These are phyloP conservation scores for Colletotrichum coccodes DNA, from an alignment of 2,329 filamentous ascomycete species.

Conservation along the genomic window DNA sequence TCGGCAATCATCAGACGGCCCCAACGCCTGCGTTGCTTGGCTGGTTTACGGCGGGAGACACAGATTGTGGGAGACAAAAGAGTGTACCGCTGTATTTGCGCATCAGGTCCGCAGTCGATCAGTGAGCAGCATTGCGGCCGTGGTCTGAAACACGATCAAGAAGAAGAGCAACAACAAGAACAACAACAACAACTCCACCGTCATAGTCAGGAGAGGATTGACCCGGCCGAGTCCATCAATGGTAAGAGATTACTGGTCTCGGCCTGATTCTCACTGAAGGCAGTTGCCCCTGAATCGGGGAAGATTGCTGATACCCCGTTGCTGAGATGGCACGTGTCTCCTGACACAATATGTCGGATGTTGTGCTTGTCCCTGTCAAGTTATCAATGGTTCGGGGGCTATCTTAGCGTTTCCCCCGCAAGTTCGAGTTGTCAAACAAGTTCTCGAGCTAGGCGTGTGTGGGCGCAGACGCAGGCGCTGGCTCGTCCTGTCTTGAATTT, in stretches of 20 bases:
- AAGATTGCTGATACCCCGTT: background rate
- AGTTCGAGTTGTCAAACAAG: slow-evolving; percentile 32
- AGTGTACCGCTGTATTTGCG: background rate
- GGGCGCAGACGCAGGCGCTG: slow-evolving; percentile 4
- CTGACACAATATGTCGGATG: slow-evolving; percentile 23
- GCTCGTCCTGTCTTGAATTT: slow-evolving; percentile 12
- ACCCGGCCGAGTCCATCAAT: background rate
- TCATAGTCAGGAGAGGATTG: background rate
- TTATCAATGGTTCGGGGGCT: slow-evolving; percentile 12
- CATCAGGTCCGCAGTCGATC: background rate
- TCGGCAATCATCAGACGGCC: slow-evolving; percentile 10
- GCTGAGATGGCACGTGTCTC: slow-evolving; percentile 17
- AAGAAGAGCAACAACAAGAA: background rate
- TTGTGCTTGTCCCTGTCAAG: slow-evolving; percentile 31
- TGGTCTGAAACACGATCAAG: background rate
- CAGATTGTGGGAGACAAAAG: background rate
- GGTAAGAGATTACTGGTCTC: background rate
- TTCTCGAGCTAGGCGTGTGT: slow-evolving; percentile 14
- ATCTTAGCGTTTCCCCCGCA: slow-evolving; percentile 33
- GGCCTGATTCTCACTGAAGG: background rate
- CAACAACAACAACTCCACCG: background rate
- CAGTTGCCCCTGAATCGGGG: background rate
- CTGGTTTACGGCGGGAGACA: background rate
- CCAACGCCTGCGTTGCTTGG: background rate
- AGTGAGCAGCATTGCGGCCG: background rate